A percentile compares a stretch with the other conserved stretches of the same genome.
phyloP scores from a whole-genome alignment of 495 filamentous ascomycete species.

The Aspergillus saccharolyticus region DNA sequence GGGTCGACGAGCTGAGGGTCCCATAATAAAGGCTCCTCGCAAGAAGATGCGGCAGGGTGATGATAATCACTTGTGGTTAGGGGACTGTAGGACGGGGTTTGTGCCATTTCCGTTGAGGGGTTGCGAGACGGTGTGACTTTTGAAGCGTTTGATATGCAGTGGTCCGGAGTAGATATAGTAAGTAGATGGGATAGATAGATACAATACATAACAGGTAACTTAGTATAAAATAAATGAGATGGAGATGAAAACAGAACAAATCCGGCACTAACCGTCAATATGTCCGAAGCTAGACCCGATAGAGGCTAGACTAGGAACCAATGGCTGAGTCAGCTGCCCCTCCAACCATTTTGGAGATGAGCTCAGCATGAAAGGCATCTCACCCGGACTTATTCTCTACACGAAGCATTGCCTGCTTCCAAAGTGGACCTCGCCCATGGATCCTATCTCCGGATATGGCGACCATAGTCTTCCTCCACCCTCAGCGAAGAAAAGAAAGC shows the following conservation, averaged over 20 bases:
- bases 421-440: background rate
- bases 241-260: background rate
- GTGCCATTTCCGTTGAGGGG: too few species aligned
- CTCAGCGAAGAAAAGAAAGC: slow-evolving; percentile 19
- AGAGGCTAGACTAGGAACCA: background rate
- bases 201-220: too few species aligned
- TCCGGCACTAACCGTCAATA: too few species aligned
- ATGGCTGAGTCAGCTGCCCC: too few species aligned
- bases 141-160: too few species aligned
- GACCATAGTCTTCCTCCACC: background rate
- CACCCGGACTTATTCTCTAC: background rate
- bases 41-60: background rate
- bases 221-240: too few species aligned
- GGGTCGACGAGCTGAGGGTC: background rate
- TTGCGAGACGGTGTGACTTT: too few species aligned
- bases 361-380: too few species aligned
- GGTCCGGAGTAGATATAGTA: too few species aligned
- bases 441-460: background rate
- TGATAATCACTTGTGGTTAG: too few species aligned
- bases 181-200: background rate
- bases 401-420: background rate
- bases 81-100: too few species aligned
- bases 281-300: background rate
- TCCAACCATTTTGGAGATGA: too few species aligned
- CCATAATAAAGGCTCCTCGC: background rate